Evolutionary conservation across 345 rosid genomes (phyloP), one percentile per base, ranked within the genome.

Genomic region (Toxicodendron radicans): DNA sequence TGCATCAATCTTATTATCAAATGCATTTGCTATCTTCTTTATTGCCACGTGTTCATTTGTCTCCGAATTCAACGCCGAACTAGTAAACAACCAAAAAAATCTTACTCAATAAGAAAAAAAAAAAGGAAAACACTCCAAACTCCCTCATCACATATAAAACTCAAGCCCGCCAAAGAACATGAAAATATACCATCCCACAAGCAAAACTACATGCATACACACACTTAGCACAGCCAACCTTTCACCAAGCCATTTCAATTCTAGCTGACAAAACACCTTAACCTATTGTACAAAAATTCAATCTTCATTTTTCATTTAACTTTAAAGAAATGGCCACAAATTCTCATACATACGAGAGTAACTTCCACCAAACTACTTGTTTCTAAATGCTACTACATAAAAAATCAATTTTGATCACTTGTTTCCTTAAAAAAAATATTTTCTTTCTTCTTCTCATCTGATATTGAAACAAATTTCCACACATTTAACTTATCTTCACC

Each of bases 21-120:
- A 92, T 7, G 95, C 93, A 82, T 91, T 85, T 8, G 87, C 81
- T 43, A 93, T 91, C 88, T 95, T 95, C 92, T 93, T 95, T 63
- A 95, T 76, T 0, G 98, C 98, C 52, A 95, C 94, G 9, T 81
- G 83, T 78, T 93, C 99, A 30, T 80, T 86, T 11, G 92, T 91
- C 83, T 95, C 96, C 10, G 91, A 90, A 79, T 93, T 87, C 79
- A 88, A 56, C 0, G 93, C 87, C 57, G 94, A 90, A 70, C 98
- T 89, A 72, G 78, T 27, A 79, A 65, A 52, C 7, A 59, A 12
- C 6, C 52, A 63, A 56, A 18, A n/a, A 51, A 16, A 27, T 16
- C 0, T 59, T 33, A 27, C 63, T 59, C 3, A 60, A 35, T 59
- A 71, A 12, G 58, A 21, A 56, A 43, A 57, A 5, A 61, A 16